These are phyloP conservation scores for Phialophora macrospora DNA, from an alignment of 2,329 filamentous ascomycete genomes.

Conservation along the genomic window DNA sequence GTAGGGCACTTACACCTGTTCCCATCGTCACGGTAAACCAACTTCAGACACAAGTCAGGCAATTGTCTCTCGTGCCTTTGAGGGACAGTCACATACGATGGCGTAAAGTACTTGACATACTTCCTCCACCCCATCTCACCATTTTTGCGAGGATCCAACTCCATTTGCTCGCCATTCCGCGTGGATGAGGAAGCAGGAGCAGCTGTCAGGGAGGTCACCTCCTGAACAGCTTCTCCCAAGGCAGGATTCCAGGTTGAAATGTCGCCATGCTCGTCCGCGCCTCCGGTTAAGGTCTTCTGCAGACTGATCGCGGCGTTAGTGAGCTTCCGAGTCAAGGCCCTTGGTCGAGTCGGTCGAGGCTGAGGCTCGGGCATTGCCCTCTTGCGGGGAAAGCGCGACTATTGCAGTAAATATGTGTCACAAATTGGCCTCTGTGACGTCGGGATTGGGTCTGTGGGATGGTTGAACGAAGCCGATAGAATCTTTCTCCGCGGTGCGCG, in stretches of 20 bases:
- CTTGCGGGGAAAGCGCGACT: not conserved
- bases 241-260: conserved; percentile 23
- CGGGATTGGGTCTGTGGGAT: conserved; percentile 2
- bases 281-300: conserved; percentile 19
- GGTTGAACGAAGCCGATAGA: not conserved
- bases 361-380: conserved; percentile 13
- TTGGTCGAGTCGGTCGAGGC: conserved; percentile 14
- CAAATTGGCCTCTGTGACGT: conserved; percentile 18
- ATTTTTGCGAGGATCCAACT: conserved; percentile 10
- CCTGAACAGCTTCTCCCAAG: conserved; percentile 17
- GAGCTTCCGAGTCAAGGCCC: conserved; percentile 14
- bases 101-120: conserved; percentile 30
- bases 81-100: conserved; percentile 21
- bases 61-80: not conserved
- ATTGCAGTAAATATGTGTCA: conserved; percentile 19
- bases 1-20: conserved; percentile 56
- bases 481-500: conserved; percentile 19
- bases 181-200: not conserved
- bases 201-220: conserved; percentile 3
- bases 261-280: conserved; percentile 18
- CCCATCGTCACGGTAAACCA: conserved; percentile 68
- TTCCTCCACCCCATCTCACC: conserved; percentile 27
- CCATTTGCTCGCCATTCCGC: conserved; percentile 21
- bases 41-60: conserved; percentile 15
- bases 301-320: conserved; percentile 21